Evolutionary conservation across 768 basidiomycete genomes (phyloP).

Genomic region (Pulveroboletus ravenelii): DNA sequence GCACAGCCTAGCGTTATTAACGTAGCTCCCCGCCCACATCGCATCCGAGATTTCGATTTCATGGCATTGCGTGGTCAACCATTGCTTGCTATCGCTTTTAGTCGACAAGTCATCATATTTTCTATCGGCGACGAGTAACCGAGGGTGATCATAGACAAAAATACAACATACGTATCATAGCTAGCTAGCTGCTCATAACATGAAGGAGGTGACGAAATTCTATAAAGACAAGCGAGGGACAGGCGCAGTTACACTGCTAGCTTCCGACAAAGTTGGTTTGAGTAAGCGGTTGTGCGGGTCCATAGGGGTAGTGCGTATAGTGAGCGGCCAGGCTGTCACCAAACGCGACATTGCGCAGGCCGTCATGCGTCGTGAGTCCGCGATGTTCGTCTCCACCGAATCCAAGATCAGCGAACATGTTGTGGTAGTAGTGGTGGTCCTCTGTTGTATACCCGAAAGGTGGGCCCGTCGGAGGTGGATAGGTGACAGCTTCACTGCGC

Average conservation of each 20-base stretch:
- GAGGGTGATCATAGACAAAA: background rate
- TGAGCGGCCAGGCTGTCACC: slow-evolving; percentile 34
- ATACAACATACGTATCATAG: slow-evolving; percentile 21
- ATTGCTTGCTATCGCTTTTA: slow-evolving; percentile 63
- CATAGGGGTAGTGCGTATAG: slow-evolving; percentile 33
- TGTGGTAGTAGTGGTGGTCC: slow-evolving; percentile 70
- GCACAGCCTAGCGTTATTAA: slow-evolving; percentile 58
- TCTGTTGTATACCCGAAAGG: slow-evolving; percentile 32
- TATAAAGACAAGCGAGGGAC: background rate
- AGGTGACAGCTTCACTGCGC: slow-evolving; percentile 14
- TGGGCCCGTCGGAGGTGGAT: slow-evolving; percentile 33
- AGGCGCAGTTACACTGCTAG: background rate
- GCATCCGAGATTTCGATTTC: slow-evolving; percentile 75
- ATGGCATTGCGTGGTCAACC: slow-evolving; percentile 56
- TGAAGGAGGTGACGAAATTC: slow-evolving; percentile 4
- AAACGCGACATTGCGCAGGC: slow-evolving; percentile 23
- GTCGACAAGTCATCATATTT: slow-evolving; percentile 54
- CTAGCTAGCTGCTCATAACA: slow-evolving; percentile 12
- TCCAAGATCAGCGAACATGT: slow-evolving; percentile 72
- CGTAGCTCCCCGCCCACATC: slow-evolving; percentile 58
- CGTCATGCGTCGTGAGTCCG: slow-evolving; percentile 18
- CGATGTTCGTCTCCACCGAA: slow-evolving; percentile 44
- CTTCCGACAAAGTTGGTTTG: slow-evolving; percentile 24
- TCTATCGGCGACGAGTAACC: slow-evolving; percentile 58
- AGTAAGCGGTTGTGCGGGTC: slow-evolving; percentile 19